These are phyloP conservation scores for Cladosporium sp. DNA, from an alignment of 2,329 filamentous ascomycete species.

Conservation along the genomic window DNA sequence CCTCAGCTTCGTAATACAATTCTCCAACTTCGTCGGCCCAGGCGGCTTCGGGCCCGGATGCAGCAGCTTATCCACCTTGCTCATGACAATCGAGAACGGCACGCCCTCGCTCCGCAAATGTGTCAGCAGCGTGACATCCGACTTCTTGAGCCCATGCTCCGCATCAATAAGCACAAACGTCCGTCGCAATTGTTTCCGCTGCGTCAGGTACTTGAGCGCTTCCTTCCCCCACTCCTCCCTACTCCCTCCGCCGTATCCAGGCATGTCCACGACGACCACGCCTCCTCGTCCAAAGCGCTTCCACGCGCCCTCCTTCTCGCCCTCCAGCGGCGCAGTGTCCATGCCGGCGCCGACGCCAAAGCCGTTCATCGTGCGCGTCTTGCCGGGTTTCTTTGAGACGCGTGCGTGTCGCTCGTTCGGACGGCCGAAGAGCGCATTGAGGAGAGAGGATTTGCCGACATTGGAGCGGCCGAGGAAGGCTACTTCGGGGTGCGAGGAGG, in stretches of 20 bases:
- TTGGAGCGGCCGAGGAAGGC: conserved; percentile 70
- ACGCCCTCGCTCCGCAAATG: conserved; percentile 58
- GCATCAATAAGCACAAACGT: conserved; percentile 67
- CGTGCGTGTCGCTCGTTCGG: conserved; percentile 47
- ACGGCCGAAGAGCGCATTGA: conserved; percentile 62
- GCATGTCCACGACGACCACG: conserved; percentile 67
- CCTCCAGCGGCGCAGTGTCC: conserved; percentile 22
- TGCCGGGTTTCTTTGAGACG: conserved; percentile 60
- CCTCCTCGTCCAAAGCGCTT: conserved; percentile 43
- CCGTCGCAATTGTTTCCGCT: conserved; percentile 62
- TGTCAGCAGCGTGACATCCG: conserved; percentile 58
- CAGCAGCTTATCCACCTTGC: conserved; percentile 63
- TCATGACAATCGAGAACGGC: conserved; percentile 65
- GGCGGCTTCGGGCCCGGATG: conserved; percentile 31
- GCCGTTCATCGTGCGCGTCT: conserved; percentile 66
- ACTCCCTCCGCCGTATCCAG: conserved; percentile 67
- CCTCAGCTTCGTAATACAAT: conserved; percentile 38
- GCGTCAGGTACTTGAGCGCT: conserved; percentile 67
- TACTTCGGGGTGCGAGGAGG: conserved; percentile 58
- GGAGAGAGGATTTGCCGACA: conserved; percentile 66
- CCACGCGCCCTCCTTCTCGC: conserved; percentile 36
- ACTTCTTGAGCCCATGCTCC: conserved; percentile 62
- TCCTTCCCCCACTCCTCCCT: conserved; percentile 63
- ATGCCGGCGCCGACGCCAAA: conserved; percentile 54
- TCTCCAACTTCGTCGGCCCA: conserved; percentile 31